Conservation (phyloP, 2,329 filamentous ascomycete genomes). For the Colletotrichum sp. region DNA sequence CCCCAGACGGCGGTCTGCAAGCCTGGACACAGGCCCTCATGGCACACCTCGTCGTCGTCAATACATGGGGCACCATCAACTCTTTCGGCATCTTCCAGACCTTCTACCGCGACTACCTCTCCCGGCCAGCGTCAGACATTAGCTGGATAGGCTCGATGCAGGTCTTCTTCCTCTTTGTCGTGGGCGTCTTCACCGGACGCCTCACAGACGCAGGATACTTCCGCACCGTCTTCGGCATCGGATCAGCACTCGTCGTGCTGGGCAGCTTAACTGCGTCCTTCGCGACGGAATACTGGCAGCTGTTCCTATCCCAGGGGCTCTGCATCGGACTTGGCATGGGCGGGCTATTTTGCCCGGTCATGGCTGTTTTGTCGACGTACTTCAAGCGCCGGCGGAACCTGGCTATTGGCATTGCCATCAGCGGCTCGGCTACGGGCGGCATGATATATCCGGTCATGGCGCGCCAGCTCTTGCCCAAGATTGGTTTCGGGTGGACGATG, state of each 20-base stretch:
- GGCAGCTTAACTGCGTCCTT: constrained; percentile 51
- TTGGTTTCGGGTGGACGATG: constrained; percentile 66
- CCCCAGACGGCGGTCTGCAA: background rate
- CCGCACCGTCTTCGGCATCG: constrained; percentile 40
- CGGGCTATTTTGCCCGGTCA: constrained; percentile 57
- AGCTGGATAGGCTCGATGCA: constrained; percentile 54
- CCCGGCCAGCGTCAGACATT: constrained; percentile 37
- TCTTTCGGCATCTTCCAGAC: constrained; percentile 50
- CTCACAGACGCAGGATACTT: constrained; percentile 50
- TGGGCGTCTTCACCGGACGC: constrained; percentile 47
- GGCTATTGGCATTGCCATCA: constrained; percentile 62
- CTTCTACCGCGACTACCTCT: constrained; percentile 38
- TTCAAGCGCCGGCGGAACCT: constrained; percentile 58
- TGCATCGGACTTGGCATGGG: constrained; percentile 59
- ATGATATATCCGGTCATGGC: constrained; percentile 59
- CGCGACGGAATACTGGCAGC: constrained; percentile 49
- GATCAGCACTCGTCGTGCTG: constrained; percentile 40
- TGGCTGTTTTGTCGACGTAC: constrained; percentile 64
- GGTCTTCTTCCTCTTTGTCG: constrained; percentile 45
- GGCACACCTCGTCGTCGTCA: constrained; percentile 39
- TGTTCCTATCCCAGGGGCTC: constrained; percentile 54
- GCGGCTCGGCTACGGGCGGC: constrained; percentile 59
- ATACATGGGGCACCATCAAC: constrained; percentile 45
- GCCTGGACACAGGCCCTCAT: constrained; percentile 2
- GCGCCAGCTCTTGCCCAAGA: constrained; percentile 51